These are phyloP conservation scores for Mortierella sp. DNA, from an alignment of 371 early-diverging fungal species.

Conservation along the genomic window DNA sequence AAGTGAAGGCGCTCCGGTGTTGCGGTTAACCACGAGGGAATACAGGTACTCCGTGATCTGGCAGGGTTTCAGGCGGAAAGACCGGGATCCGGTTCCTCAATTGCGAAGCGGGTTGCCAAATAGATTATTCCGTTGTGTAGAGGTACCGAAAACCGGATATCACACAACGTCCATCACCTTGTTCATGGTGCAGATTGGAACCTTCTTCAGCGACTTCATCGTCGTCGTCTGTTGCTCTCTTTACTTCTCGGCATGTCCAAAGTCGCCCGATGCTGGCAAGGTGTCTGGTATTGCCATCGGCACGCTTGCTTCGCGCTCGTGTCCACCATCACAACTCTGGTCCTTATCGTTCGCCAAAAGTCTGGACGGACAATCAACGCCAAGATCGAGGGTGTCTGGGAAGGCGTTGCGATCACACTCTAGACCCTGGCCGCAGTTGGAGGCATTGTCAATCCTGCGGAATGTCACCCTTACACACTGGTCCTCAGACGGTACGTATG, in stretches of 20 bases:
- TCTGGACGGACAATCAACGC: constrained; percentile 40
- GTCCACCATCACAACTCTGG: constrained; percentile 31
- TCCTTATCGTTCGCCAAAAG: constrained; percentile 41
- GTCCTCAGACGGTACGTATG: constrained; percentile 37
- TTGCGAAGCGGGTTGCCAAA: too few species aligned
- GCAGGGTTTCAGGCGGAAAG: too few species aligned
- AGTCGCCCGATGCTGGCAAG: constrained; percentile 34
- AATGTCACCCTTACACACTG: constrained; percentile 37
- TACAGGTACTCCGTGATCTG: too few species aligned
- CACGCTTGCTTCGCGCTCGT: constrained; percentile 40
- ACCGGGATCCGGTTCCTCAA: too few species aligned
- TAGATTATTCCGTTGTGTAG: too few species aligned
- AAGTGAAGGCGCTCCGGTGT: too few species aligned
- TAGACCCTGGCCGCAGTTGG: constrained; percentile 46
- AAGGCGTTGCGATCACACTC: constrained; percentile 28
- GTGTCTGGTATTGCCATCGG: constrained; percentile 38
- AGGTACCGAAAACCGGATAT: too few species aligned
- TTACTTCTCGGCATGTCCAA: constrained; percentile 47
- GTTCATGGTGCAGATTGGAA: constrained; percentile 42
- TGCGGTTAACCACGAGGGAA: too few species aligned
- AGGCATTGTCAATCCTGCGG: constrained; percentile 51
- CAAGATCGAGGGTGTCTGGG: constrained; percentile 26
- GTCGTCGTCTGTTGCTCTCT: constrained; percentile 45
- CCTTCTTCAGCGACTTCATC: constrained; percentile 40
- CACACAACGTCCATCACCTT: constrained; percentile 48